A percentile compares a stretch with the other conserved stretches of the same genome.
Evolutionary conservation across 805 yeast genomes (phyloP).

Genomic region (Hanseniaspora lindneri): DNA sequence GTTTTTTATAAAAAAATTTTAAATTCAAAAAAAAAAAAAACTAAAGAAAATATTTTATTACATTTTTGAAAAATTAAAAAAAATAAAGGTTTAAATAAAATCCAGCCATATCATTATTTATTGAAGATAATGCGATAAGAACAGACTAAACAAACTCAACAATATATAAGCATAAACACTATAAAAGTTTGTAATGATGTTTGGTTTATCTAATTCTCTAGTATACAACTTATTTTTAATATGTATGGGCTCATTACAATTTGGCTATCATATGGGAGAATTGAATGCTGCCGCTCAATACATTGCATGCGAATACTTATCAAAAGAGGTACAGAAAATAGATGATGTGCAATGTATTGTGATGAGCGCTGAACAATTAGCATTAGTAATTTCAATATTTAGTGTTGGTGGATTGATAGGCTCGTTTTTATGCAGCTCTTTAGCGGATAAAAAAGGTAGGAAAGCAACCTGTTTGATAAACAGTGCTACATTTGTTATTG

Average conservation of each 20-base stretch:
- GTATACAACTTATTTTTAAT: constrained; percentile 42
- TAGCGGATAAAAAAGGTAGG: constrained; percentile 60
- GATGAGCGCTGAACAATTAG: constrained; percentile 46
- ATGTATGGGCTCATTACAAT: constrained; percentile 73
- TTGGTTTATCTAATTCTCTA: constrained; percentile 22
- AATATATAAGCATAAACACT: background rate
- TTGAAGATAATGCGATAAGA: no score
- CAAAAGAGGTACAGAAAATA: constrained; percentile 27
- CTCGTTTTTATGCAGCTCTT: constrained; percentile 52
- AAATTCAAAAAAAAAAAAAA: no score
- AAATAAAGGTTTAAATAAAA: no score
- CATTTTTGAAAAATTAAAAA: no score
- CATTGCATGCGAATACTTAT: constrained; percentile 42
- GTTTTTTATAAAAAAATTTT: no score
- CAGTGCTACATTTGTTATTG: constrained; percentile 42
- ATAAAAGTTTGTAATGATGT: constrained; percentile 21
- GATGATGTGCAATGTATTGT: constrained; percentile 44
- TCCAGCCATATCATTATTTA: no score
- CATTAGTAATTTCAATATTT: constrained; percentile 64
- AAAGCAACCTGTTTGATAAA: constrained; percentile 41
- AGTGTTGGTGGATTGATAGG: constrained; percentile 77
- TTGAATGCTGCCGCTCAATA: constrained; percentile 77
- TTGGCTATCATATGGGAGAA: constrained; percentile 91
- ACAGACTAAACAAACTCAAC: no score
- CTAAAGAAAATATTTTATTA: no score